These are phyloP conservation scores for Cytospora leucostoma DNA, from an alignment of 2,329 filamentous ascomycete genomes.

Conservation along the genomic window DNA sequence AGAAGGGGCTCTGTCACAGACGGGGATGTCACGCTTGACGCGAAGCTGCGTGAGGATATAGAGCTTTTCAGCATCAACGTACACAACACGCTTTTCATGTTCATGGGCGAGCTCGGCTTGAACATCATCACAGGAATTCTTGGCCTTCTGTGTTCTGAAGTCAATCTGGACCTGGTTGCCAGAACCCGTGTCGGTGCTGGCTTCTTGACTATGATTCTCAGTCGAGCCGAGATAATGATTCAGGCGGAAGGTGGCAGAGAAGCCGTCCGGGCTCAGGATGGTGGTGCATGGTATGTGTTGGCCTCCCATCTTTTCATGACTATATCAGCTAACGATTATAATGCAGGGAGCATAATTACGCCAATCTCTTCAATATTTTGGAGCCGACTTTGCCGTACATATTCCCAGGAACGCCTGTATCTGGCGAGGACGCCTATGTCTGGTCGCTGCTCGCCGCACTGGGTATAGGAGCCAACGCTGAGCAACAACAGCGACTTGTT, in stretches of 20 bases:
- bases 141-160: constrained; percentile 73
- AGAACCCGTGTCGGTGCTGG: constrained; percentile 86
- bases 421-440: constrained; percentile 91
- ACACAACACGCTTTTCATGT: constrained; percentile 85
- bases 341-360: constrained; percentile 72
- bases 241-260: constrained; percentile 67
- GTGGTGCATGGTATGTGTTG: constrained; percentile 58
- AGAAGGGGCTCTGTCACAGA: constrained; percentile 73
- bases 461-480: constrained; percentile 87
- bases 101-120: constrained; percentile 87
- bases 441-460: constrained; percentile 98
- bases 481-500: constrained; percentile 93
- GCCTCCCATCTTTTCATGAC: background rate
- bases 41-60: constrained; percentile 83
- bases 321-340: constrained; percentile 36
- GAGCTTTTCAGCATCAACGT: constrained; percentile 87
- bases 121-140: constrained; percentile 89
- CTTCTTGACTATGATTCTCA: constrained; percentile 91
- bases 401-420: constrained; percentile 89
- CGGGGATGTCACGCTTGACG: constrained; percentile 71
- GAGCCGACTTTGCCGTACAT: constrained; percentile 82
- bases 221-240: constrained; percentile 89
- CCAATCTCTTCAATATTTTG: constrained; percentile 80
- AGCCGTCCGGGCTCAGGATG: constrained; percentile 22
- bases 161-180: constrained; percentile 81